Evolutionary conservation across 257 asterid genomes (phyloP).

Genomic region (Phtheirospermum japonicum): DNA sequence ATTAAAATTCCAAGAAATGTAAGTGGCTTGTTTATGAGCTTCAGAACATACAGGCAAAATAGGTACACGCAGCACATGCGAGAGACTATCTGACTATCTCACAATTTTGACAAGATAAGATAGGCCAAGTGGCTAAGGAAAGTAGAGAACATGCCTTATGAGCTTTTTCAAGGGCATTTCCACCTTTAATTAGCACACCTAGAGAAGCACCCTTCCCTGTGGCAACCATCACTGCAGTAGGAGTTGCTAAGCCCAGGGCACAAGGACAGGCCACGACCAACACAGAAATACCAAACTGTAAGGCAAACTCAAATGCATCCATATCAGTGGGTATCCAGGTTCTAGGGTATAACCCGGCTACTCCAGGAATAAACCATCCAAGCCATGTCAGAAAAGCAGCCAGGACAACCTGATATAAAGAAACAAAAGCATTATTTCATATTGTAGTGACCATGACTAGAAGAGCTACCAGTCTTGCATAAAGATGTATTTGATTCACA

Average conservation of each 20-base stretch:
- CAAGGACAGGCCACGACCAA: constrained; percentile 98
- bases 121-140: constrained; percentile 14
- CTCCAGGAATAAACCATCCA: constrained; percentile 87
- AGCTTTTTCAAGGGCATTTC: constrained; percentile 90
- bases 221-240: constrained; percentile 99
- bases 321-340: constrained; percentile 79
- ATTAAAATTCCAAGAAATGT: constrained; percentile 1
- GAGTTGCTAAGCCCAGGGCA: constrained; percentile 97
- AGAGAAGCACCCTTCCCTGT: constrained; percentile 97
- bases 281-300: constrained; percentile 89
- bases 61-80: not conserved
- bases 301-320: constrained; percentile 91
- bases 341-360: constrained; percentile 61
- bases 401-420: constrained; percentile 65
- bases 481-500: constrained; percentile 12
- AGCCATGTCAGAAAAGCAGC: constrained; percentile 73
- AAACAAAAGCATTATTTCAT: constrained; percentile 5
- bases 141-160: constrained; percentile 59
- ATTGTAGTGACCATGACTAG: not conserved
- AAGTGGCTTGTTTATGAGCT: constrained; percentile 5
- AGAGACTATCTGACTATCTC: not conserved
- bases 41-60: constrained; percentile 22
- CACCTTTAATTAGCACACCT: constrained; percentile 95
- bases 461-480: constrained; percentile 11
- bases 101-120: constrained; percentile 7